Evolutionary conservation across 2,329 filamentous ascomycete species (phyloP).

Genomic region (Thelonectria discophora): DNA sequence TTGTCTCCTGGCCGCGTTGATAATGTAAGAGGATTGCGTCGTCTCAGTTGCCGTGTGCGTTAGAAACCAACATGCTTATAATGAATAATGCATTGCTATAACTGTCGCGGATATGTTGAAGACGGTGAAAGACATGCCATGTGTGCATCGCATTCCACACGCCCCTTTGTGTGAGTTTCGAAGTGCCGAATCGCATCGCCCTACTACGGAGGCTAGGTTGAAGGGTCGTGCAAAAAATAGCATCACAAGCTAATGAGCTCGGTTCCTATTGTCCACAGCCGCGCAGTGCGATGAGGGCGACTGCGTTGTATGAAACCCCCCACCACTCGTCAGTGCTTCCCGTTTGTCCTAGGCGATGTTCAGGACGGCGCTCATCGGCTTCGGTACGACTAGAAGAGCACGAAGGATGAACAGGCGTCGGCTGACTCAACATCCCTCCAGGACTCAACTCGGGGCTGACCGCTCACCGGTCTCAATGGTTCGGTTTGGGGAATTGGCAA

Average conservation of each 20-base stretch:
- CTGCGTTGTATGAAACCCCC: conserved; percentile 10
- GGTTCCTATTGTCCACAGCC: conserved; percentile 4
- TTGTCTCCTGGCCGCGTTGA: conserved; percentile 34
- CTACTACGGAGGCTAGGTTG: not conserved
- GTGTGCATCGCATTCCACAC: not conserved
- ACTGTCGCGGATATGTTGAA: not conserved
- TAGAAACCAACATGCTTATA: not conserved
- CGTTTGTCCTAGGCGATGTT: not conserved
- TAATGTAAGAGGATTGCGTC: conserved; percentile 22
- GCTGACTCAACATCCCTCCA: conserved; percentile 8
- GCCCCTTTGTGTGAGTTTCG: not conserved
- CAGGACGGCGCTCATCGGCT: not conserved
- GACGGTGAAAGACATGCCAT: not conserved
- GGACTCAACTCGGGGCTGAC: conserved; percentile 10
- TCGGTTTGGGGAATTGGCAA: conserved; percentile 17
- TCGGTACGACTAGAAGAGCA: too few relatives aligned
- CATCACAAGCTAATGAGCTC: not conserved
- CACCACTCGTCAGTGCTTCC: conserved; percentile 2
- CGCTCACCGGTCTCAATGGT: conserved; percentile 17
- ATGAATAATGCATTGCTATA: conserved; percentile 9
- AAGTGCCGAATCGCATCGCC: conserved; percentile 1
- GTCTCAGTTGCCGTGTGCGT: not conserved
- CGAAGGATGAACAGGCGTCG: not conserved
- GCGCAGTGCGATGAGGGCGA: conserved; percentile 4
- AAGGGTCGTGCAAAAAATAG: not conserved